Conservation (phyloP, 2,329 filamentous ascomycete species). For the Colletotrichum truncatum region DNA sequence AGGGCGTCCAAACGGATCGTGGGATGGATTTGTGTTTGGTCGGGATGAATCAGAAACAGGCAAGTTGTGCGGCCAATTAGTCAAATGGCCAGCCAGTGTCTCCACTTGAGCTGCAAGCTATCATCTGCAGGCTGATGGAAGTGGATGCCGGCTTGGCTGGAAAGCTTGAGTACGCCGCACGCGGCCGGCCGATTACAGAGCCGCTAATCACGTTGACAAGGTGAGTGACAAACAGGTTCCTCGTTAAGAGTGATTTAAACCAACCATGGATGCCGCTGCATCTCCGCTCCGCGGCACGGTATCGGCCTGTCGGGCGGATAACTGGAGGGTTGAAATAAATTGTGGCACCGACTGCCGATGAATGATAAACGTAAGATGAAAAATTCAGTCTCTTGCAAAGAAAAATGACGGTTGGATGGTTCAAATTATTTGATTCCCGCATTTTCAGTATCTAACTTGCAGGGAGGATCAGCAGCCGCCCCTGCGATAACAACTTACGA, state of each 20-base stretch:
- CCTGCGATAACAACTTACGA: conserved; percentile 10
- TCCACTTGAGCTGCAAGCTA: conserved; percentile 20
- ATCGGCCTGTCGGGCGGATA: not conserved
- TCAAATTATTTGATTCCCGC: not conserved
- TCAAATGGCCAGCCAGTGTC: not conserved
- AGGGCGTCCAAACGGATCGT: not conserved
- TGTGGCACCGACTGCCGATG: conserved; percentile 19
- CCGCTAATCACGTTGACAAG: not conserved
- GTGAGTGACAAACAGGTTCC: not conserved
- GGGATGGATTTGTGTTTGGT: not conserved
- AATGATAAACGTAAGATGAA: not conserved
- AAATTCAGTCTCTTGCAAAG: not conserved
- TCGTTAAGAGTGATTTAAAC: not conserved
- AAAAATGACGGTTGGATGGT: not conserved
- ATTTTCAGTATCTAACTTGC: conserved; percentile 3
- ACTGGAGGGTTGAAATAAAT: not conserved
- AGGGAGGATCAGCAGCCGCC: not conserved
- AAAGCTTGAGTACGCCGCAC: conserved; percentile 26
- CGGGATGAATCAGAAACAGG: not conserved
- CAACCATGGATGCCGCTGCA: not conserved
- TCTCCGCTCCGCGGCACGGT: not conserved
- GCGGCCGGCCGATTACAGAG: not conserved
- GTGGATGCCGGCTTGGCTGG: conserved; percentile 23
- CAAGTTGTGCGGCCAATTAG: conserved; percentile 11
- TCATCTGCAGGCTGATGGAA: conserved; percentile 19